Evolutionary conservation across 2,329 filamentous ascomycete genomes (phyloP).

Genomic region (Epichloe aotearoae): DNA sequence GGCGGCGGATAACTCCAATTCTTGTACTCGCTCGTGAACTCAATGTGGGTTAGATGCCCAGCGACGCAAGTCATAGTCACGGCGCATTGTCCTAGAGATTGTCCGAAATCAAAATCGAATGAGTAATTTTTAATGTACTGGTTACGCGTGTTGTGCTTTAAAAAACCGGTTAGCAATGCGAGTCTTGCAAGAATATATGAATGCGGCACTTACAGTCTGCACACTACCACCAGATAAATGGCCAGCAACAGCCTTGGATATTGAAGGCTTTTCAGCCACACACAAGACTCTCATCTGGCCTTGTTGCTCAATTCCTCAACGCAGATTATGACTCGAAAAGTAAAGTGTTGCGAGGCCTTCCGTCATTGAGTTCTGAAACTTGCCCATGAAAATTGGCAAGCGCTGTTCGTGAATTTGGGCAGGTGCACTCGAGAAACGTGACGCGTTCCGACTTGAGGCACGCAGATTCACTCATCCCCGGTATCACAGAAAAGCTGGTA

Average conservation of each 20-base stretch:
- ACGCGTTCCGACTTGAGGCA: neutral
- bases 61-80: conserved; percentile 92
- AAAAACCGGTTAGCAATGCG: conserved; percentile 10
- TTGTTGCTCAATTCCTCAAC: neutral
- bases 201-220: conserved; percentile 45
- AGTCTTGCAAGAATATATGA: neutral
- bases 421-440: neutral
- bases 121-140: conserved; percentile 88
- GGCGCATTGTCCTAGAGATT: conserved; percentile 63
- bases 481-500: too few species aligned
- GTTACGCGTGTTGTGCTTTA: conserved; percentile 53
- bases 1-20: conserved; percentile 76
- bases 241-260: conserved; percentile 83
- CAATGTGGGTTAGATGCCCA: conserved; percentile 71
- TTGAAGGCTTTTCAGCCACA: conserved; percentile 65
- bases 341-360: too few species aligned
- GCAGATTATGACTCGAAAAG: neutral
- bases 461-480: neutral
- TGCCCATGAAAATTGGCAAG: neutral
- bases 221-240: conserved; percentile 71
- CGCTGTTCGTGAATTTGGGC: neutral
- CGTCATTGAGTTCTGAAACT: neutral
- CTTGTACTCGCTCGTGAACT: conserved; percentile 62
- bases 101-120: conserved; percentile 79
- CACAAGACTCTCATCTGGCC: conserved; percentile 36